These are phyloP conservation scores for Juglanconis juglandina DNA, from an alignment of 2,329 filamentous ascomycete genomes.

Conservation along the genomic window DNA sequence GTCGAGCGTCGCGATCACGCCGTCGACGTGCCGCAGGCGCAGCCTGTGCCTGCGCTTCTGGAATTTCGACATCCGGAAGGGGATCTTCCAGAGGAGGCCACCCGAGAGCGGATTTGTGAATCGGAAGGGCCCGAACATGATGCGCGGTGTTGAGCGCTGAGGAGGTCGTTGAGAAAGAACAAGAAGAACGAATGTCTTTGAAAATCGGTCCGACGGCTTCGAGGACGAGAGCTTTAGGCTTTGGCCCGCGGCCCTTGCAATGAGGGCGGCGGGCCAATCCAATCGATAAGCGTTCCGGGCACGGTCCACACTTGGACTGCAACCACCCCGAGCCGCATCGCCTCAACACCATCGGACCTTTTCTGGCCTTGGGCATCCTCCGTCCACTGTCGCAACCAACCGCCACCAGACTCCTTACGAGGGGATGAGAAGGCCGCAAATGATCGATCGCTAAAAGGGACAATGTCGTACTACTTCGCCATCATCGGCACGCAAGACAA, in stretches of 20 bases:
- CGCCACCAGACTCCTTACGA: neutral
- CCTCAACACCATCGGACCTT: neutral
- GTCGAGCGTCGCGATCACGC: constrained; percentile 79
- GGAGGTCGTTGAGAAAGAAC: neutral
- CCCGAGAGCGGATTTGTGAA: constrained; percentile 71
- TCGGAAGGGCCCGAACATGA: constrained; percentile 83
- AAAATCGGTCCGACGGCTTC: neutral
- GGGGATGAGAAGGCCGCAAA: neutral
- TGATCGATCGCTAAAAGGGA: constrained; percentile 32
- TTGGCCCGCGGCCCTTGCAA: too few relatives aligned
- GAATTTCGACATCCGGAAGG: constrained; percentile 88
- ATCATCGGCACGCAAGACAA: constrained; percentile 95
- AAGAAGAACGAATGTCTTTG: neutral
- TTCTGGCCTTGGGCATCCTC: neutral
- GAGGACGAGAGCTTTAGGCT: too few relatives aligned
- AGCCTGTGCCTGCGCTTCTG: constrained; percentile 86
- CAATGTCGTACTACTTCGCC: constrained; percentile 98
- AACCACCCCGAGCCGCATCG: too few relatives aligned
- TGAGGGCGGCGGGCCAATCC: too few relatives aligned
- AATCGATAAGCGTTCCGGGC: too few relatives aligned
- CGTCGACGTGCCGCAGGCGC: constrained; percentile 80
- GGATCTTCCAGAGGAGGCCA: constrained; percentile 93
- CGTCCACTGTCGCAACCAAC: too few relatives aligned
- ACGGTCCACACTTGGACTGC: too few relatives aligned
- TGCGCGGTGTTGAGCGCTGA: constrained; percentile 23